Evolutionary conservation across 2,329 filamentous ascomycete species (phyloP).

Genomic region (Didymella exigua): DNA sequence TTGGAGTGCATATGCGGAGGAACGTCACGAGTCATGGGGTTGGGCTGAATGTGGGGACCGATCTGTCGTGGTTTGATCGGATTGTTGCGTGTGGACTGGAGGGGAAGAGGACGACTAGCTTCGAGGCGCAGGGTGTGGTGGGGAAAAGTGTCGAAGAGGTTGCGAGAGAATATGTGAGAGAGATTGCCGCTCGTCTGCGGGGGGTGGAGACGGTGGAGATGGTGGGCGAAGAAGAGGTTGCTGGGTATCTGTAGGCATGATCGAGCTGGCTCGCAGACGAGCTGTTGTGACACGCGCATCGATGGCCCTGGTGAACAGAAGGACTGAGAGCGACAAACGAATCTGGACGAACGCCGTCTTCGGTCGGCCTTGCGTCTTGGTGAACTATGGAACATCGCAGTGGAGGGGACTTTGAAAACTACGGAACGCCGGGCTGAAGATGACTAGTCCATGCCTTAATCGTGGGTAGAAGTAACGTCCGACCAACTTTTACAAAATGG

Average conservation of each 20-base stretch:
- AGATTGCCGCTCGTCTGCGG: constrained; percentile 41
- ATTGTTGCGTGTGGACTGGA: constrained; percentile 91
- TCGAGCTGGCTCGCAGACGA: too few relatives aligned
- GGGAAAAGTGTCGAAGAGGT: constrained; percentile 48
- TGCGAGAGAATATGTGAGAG: constrained; percentile 49
- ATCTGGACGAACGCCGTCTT: too few relatives aligned
- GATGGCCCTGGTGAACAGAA: too few relatives aligned
- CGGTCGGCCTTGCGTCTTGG: too few relatives aligned
- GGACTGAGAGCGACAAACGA: too few relatives aligned
- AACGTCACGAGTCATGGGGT: constrained; percentile 85
- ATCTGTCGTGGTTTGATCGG: constrained; percentile 68
- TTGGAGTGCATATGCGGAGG: constrained; percentile 88
- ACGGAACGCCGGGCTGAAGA: too few relatives aligned
- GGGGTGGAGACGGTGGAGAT: constrained; percentile 30
- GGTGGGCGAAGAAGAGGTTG: constrained; percentile 22
- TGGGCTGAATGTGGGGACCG: constrained; percentile 75
- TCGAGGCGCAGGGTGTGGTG: constrained; percentile 60
- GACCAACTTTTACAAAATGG: too few relatives aligned
- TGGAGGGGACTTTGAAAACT: too few relatives aligned
- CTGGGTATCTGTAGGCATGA: constrained; percentile 12
- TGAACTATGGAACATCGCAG: too few relatives aligned
- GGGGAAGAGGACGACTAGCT: constrained; percentile 78
- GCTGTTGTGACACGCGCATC: not conserved
- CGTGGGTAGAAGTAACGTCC: too few relatives aligned
- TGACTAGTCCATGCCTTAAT: too few relatives aligned